phyloP scores from a whole-genome alignment of 352 stramenopile species.

The Phytophthora macrochlamydospora region DNA sequence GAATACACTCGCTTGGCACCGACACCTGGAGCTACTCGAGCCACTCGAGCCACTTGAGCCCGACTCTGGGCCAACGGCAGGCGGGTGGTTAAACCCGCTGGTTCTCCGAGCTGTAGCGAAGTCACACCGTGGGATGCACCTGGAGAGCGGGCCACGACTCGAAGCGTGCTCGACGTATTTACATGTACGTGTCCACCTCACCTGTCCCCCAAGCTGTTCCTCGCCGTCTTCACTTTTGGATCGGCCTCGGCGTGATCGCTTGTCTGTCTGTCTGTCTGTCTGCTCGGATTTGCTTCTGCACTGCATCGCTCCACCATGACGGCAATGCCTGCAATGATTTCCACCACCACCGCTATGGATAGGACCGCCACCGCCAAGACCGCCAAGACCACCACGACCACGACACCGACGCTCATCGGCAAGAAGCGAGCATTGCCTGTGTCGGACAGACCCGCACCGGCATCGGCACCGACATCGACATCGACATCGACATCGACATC shows the following conservation, averaged over 20 bases:
- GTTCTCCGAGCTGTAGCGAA: background rate
- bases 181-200: background rate
- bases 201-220: background rate
- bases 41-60: too few species aligned
- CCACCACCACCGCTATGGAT: background rate
- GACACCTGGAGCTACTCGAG: background rate
- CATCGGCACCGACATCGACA: background rate
- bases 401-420: conserved; percentile 3
- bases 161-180: conserved; percentile 1
- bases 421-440: conserved; percentile 19
- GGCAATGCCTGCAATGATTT: background rate
- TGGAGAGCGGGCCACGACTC: background rate
- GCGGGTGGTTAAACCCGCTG: conserved; percentile 4
- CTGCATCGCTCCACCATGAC: background rate
- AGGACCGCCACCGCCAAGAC: background rate
- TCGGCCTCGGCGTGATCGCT: conserved; percentile 10
- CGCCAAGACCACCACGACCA: background rate
- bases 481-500: too few species aligned
- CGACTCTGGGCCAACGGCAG: background rate
- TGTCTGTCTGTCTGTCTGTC: background rate
- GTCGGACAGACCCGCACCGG: background rate
- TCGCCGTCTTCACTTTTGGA: conserved; percentile 5
- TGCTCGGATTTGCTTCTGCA: too few species aligned
- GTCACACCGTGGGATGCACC: background rate
- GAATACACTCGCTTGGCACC: conserved; percentile 2